Evolutionary conservation across 768 basidiomycete genomes (phyloP), one percentile per base, ranked within the genome.

Genomic region (Rhodotorula kratochvilovae): DNA sequence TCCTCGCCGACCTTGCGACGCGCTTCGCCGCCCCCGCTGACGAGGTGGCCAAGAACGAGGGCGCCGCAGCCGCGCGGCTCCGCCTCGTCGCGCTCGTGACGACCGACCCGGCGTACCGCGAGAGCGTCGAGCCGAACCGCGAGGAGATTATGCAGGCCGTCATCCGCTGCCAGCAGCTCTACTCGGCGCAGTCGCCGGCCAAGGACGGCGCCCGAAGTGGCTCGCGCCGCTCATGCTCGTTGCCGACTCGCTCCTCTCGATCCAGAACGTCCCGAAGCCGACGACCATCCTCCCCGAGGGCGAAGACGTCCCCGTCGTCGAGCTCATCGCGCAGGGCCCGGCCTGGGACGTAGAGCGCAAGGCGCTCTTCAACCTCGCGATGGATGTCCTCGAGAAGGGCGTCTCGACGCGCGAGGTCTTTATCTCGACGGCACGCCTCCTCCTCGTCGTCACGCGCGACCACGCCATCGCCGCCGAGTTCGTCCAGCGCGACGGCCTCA

Each of bases 71-170:
- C 21, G 90, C 90, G 63, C 84, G 94, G 36, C 90, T 91, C 72
- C 89, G 92, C 61, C 83, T 98, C 12, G 84, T 96, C 42, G 92
- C 92, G 12, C 82, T 95, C 46, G 86, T 94, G 21, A 83, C 92
- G 31, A 87, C 87, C 74, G 92, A 94, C 77, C 85, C 86, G 5
- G 86, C 87, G 1, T 85, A 76, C 65, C 68, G 75, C 16, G 67
- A 76, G 33, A 65, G 69, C 51, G 57, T 74, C 55, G 74, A 75
- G 51, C 61, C 65, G 11, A 35, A 67, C 16, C 69, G 73, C 42
- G 76, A 76, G 50, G 48, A 50, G 16, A 59, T 73, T 53, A 79
- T 78, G 77, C 29, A 51, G n/a, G 57, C 68, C 19, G 58, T 74
- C 48, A 60, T 72, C 27, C 51, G 33, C 0, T 72, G 76, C 56